These are phyloP conservation scores for Saccharomyces hybrid DNA, from an alignment of 1,139 yeast genomes.

Conservation along the genomic window DNA sequence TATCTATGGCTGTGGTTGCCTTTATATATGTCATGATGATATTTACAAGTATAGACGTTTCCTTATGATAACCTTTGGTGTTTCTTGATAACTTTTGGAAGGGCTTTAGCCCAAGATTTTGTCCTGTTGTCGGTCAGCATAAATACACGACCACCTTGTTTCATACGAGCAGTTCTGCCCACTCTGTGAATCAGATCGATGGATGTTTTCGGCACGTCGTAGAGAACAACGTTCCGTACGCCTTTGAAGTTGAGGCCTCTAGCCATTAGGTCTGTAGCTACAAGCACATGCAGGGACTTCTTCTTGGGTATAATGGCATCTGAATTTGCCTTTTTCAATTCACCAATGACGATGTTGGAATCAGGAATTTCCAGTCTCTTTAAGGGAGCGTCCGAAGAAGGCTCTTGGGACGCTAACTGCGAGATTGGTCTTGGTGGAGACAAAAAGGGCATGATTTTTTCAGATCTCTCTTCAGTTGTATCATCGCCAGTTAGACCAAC, in stretches of 20 bases:
- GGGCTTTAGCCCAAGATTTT: conserved; percentile 77
- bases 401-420: conserved; percentile 5
- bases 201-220: conserved; percentile 79
- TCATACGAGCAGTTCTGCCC: conserved; percentile 93
- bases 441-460: conserved; percentile 53
- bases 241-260: conserved; percentile 85
- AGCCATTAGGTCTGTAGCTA: conserved; percentile 87
- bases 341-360: conserved; percentile 21
- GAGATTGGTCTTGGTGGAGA: conserved; percentile 41
- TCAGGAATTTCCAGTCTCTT: conserved; percentile 26
- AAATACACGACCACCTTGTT: conserved; percentile 80
- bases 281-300: conserved; percentile 46
- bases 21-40: background rate
- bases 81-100: conserved; percentile 63
- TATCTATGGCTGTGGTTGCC: background rate
- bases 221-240: conserved; percentile 71
- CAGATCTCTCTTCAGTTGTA: conserved; percentile 48
- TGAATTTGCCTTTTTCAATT: background rate
- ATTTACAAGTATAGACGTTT: background rate
- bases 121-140: conserved; percentile 55
- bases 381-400: conserved; percentile 9
- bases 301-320: conserved; percentile 30
- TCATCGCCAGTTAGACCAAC: conserved; percentile 62
- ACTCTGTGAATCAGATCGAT: conserved; percentile 85
- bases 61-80: conserved; percentile 20